Evolutionary conservation across 2,329 filamentous ascomycete genomes (phyloP).

Genomic region (Diaporthe sp.): DNA sequence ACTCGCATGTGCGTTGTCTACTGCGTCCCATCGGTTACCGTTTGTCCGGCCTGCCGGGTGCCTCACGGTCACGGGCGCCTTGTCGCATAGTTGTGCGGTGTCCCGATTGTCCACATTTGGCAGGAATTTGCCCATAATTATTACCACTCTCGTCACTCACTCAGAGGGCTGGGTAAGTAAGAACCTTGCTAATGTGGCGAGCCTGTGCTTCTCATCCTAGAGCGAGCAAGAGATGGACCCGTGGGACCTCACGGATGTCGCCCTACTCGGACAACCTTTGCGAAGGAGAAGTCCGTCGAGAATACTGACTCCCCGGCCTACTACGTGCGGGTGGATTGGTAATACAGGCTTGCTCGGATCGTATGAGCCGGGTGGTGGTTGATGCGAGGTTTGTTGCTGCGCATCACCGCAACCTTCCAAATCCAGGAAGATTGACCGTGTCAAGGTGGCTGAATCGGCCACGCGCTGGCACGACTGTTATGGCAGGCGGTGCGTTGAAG

Average conservation of each 20-base stretch:
- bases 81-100: not conserved
- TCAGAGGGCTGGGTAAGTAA: not conserved
- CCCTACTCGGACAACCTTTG: not conserved
- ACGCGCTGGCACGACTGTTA: not conserved
- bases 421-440: not conserved
- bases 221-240: not conserved
- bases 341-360: not conserved
- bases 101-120: not conserved
- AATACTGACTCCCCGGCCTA: not conserved
- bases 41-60: not conserved
- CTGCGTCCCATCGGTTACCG: not conserved
- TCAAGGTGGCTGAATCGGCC: not conserved
- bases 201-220: not conserved
- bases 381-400: slow-evolving; percentile 7
- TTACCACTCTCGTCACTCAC: not conserved
- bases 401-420: not conserved
- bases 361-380: not conserved
- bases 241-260: not conserved
- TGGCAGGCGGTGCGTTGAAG: not conserved
- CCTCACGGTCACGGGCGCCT: not conserved
- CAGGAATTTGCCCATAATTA: not conserved
- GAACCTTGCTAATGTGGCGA: not conserved
- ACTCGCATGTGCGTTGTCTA: not conserved
- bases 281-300: not conserved
- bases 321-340: not conserved